A percentile compares a stretch with the other conserved stretches of the same genome.
Conservation (phyloP, 352 stramenopile species). For the Phytophthora sp. region DNA sequence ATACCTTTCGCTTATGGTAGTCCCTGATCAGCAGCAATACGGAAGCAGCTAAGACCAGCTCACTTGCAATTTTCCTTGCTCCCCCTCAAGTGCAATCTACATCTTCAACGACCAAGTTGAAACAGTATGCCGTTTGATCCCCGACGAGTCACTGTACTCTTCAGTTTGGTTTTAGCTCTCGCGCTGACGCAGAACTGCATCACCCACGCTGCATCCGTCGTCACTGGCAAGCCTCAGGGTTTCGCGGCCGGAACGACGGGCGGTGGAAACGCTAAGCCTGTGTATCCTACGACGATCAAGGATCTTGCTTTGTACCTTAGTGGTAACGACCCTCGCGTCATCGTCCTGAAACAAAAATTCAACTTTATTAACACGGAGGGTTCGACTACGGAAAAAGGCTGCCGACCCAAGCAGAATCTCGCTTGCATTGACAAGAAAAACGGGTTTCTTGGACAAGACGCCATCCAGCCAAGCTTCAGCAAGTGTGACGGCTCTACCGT, state of each 20-base stretch:
- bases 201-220: slow-evolving; percentile 13
- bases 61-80: slow-evolving; percentile 13
- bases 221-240: slow-evolving; percentile 21
- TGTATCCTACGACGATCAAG: slow-evolving; percentile 30
- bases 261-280: slow-evolving; percentile 24
- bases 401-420: slow-evolving; percentile 30
- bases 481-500: slow-evolving; percentile 18
- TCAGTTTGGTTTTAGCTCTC: slow-evolving; percentile 1
- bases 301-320: slow-evolving; percentile 31
- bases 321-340: slow-evolving; percentile 29
- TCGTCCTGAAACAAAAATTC: slow-evolving; percentile 40
- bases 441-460: slow-evolving; percentile 44
- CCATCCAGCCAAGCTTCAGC: slow-evolving; percentile 43
- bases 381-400: slow-evolving; percentile 30
- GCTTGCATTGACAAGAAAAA: slow-evolving; percentile 55
- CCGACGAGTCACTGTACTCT: not conserved
- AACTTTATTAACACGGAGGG: slow-evolving; percentile 33
- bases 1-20: not conserved
- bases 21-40: no score
- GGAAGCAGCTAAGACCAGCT: not conserved
- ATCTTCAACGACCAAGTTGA: no score
- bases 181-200: slow-evolving; percentile 2
- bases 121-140: not conserved
- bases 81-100: not conserved
- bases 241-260: slow-evolving; percentile 37